Conservation (phyloP, 176 grass and related monocot genomes). For the Pontederia crassipes region DNA sequence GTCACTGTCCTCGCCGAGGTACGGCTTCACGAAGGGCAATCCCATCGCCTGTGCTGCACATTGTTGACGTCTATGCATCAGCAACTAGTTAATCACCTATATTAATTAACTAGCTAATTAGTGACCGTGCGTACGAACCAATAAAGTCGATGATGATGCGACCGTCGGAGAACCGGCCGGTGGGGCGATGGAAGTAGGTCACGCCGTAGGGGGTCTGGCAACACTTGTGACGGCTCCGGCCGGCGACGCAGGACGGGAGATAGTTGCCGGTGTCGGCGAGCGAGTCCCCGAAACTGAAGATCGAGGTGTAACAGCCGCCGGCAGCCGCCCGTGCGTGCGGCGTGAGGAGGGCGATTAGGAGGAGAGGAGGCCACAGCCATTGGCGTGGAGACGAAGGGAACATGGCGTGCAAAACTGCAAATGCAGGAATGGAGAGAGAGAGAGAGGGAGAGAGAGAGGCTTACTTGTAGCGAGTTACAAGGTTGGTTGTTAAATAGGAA, state of each 20-base stretch:
- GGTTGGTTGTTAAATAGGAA: no score
- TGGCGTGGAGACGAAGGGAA: neutral
- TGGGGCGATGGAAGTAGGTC: constrained; percentile 63
- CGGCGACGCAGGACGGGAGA: constrained; percentile 15
- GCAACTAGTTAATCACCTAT: neutral
- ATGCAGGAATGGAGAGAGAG: no score
- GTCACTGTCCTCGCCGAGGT: constrained; percentile 21
- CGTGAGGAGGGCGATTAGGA: neutral
- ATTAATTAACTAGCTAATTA: neutral
- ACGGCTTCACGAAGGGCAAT: constrained; percentile 29
- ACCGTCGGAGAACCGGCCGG: constrained; percentile 66
- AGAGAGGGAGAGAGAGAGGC: no score
- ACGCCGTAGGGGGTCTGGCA: constrained; percentile 44
- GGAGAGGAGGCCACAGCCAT: neutral
- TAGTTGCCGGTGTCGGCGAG: constrained; percentile 74
- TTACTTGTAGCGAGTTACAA: no score
- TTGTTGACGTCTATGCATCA: neutral
- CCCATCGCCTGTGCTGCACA: constrained; percentile 23
- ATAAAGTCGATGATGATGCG: constrained; percentile 70
- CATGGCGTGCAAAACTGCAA: no score
- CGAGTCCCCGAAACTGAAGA: constrained; percentile 82
- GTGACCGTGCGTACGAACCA: constrained; percentile 18
- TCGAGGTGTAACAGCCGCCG: constrained; percentile 35
- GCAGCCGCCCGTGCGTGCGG: neutral
- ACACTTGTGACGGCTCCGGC: constrained; percentile 12